Percentiles rank a stretch among this genome's conserved stretches.
These are phyloP conservation scores for Solanum piurae DNA, from an alignment of 257 asterid species.

Conservation along the genomic window DNA sequence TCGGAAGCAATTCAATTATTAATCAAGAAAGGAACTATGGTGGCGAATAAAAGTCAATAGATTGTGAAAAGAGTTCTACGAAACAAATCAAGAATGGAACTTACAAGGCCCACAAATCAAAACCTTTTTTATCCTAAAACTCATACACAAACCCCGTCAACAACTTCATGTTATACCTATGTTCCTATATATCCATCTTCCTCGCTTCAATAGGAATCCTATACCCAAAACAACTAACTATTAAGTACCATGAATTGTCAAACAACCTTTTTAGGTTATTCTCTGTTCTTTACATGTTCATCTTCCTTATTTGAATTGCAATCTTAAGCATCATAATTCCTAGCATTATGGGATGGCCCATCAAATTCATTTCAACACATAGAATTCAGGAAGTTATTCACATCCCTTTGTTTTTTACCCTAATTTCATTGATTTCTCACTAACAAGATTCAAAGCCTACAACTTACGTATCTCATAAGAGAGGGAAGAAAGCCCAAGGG, in stretches of 20 bases:
- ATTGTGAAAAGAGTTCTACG: background rate
- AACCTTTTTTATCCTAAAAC: background rate
- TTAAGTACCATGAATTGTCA: background rate
- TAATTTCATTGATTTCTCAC: background rate
- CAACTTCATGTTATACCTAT: background rate
- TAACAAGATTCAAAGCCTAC: background rate
- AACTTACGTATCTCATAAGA: background rate
- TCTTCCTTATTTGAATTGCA: background rate
- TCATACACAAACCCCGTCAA: background rate
- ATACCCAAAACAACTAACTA: background rate
- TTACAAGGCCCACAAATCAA: background rate
- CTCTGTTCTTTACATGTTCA: background rate
- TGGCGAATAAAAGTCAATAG: background rate
- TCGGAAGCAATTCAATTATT: background rate
- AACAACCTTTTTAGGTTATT: background rate
- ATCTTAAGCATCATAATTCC: background rate
- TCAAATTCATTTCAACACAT: background rate
- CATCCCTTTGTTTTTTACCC: background rate
- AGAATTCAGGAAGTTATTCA: background rate
- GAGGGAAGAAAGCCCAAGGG: background rate
- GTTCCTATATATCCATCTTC: background rate
- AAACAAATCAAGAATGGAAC: background rate
- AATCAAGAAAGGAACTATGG: background rate
- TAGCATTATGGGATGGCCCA: background rate
- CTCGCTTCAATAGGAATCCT: background rate